These are phyloP conservation scores for Eimeria falciformis DNA, from an alignment of 169 alveolate species.

Conservation along the genomic window DNA sequence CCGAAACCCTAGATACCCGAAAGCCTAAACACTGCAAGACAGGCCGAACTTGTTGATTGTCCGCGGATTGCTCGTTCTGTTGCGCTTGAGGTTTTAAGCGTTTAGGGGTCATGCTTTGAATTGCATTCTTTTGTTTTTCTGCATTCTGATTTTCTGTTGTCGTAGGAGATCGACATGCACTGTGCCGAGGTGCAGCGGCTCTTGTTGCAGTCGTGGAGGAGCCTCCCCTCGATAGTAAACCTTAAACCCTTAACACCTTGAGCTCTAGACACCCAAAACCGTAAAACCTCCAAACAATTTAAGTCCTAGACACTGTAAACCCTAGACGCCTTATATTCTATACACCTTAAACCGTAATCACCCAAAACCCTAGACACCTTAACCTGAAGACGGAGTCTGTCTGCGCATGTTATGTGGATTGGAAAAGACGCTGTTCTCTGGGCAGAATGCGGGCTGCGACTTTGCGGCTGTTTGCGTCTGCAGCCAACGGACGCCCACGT, in stretches of 20 bases:
- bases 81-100: neutral
- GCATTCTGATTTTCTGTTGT: neutral
- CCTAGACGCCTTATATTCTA: no score
- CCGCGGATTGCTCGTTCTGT: no score
- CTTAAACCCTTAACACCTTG: neutral
- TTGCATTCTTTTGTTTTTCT: no score
- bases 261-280: no score
- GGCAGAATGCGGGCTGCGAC: neutral
- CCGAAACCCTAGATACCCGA: neutral
- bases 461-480: neutral
- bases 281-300: no score
- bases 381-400: no score
- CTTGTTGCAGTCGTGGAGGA: constrained; percentile 78
- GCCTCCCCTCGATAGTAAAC: constrained; percentile 69
- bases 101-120: constrained; percentile 5
- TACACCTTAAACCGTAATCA: no score
- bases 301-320: no score
- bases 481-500: constrained; percentile 77
- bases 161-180: constrained; percentile 65
- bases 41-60: neutral
- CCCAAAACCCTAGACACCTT: no score
- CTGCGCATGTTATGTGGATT: no score
- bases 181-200: constrained; percentile 79
- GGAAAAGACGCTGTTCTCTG: no score
- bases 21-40: neutral